Evolutionary conservation across 805 yeast species (phyloP).

Genomic region (Priceomyces fermenticarens): DNA sequence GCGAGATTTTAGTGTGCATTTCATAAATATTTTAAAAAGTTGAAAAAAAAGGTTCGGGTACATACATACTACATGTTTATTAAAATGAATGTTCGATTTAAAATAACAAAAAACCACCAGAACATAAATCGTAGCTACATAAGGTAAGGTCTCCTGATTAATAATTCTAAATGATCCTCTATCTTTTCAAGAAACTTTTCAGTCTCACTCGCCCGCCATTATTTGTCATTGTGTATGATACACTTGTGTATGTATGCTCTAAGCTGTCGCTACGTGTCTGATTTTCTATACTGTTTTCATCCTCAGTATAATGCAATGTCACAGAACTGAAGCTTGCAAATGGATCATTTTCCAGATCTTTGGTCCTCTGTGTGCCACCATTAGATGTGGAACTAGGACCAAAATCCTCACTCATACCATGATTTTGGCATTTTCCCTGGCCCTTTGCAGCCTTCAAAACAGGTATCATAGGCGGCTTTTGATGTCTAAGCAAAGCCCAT

Average conservation of each 20-base stretch:
- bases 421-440: slow-evolving; percentile 14
- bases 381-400: slow-evolving; percentile 40
- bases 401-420: slow-evolving; percentile 11
- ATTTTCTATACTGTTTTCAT: slow-evolving; percentile 25
- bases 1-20: not conserved
- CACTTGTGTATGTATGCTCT: slow-evolving; percentile 47
- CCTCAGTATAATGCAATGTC: slow-evolving; percentile 74
- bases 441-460: slow-evolving; percentile 45
- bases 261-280: slow-evolving; percentile 44
- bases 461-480: slow-evolving; percentile 95
- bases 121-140: no score
- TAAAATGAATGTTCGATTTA: not conserved
- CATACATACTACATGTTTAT: not conserved
- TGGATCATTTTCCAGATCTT: slow-evolving; percentile 55
- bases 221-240: slow-evolving; percentile 52
- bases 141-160: no score
- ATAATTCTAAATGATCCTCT: no score
- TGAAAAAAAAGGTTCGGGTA: not conserved
- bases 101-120: not conserved
- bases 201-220: slow-evolving; percentile 17
- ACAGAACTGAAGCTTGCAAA: slow-evolving; percentile 83
- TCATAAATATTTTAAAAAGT: slow-evolving; percentile 1
- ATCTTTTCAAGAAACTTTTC: slow-evolving; percentile 31
- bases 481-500: slow-evolving; percentile 93
- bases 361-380: slow-evolving; percentile 4